phyloP scores from a whole-genome alignment of 805 yeast species.

The Saturnispora mendoncae region DNA sequence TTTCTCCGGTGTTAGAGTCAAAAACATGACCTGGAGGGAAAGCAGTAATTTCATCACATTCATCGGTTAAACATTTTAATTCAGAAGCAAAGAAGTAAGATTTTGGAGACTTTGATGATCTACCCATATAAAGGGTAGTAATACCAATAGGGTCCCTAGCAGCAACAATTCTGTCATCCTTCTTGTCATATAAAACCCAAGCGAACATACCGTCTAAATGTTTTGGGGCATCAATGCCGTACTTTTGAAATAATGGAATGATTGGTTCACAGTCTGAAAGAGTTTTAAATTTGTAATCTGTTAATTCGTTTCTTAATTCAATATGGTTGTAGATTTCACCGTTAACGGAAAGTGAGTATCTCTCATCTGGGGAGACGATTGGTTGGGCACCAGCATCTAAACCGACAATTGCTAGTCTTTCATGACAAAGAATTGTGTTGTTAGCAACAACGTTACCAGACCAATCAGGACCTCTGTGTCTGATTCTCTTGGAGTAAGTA shows the following conservation, averaged over 20 bases:
- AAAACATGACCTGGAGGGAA: slow-evolving; percentile 99
- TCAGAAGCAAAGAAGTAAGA: slow-evolving; percentile 90
- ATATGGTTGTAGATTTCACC: slow-evolving; percentile 99
- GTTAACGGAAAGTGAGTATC: slow-evolving; percentile 75
- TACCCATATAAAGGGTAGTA: slow-evolving; percentile 94
- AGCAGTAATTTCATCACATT: slow-evolving; percentile 84
- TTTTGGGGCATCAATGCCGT: slow-evolving; percentile 86
- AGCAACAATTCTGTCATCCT: slow-evolving; percentile 81
- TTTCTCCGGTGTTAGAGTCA: slow-evolving; percentile 80
- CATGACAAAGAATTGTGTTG: slow-evolving; percentile 82
- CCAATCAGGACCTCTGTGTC: slow-evolving; percentile 99
- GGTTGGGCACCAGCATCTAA: slow-evolving; percentile 98
- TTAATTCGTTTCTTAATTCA: slow-evolving; percentile 66
- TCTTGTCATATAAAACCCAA: slow-evolving; percentile 79
- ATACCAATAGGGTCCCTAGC: slow-evolving; percentile 99
- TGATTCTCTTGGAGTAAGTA: slow-evolving; percentile 81
- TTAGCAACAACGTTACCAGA: slow-evolving; percentile 77
- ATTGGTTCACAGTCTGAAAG: slow-evolving; percentile 96
- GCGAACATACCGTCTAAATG: slow-evolving; percentile 98
- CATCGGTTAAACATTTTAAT: slow-evolving; percentile 86
- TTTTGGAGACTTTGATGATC: slow-evolving; percentile 55
- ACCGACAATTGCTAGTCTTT: slow-evolving; percentile 96
- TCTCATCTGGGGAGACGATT: slow-evolving; percentile 68
- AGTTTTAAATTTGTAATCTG: slow-evolving; percentile 72
- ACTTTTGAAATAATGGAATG: slow-evolving; percentile 82